Conservation (phyloP, 2,329 filamentous ascomycete species). For the Monosporascus sp. region DNA sequence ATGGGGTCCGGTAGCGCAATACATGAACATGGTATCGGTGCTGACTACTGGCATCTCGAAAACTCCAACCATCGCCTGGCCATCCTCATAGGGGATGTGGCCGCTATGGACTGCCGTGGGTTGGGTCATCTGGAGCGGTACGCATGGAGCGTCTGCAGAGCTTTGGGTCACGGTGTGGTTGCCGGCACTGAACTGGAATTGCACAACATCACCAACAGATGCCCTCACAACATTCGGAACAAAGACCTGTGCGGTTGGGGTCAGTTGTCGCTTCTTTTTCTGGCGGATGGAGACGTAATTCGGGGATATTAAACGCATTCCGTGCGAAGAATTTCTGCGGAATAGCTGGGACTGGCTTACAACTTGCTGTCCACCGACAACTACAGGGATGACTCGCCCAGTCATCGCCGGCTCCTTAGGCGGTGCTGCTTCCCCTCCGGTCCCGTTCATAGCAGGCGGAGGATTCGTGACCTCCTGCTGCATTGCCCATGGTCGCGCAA, state of each 20-base stretch:
- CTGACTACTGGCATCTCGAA: conserved; percentile 43
- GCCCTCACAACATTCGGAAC: conserved; percentile 32
- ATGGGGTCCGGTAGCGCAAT: conserved; percentile 44
- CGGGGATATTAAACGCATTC: too few relatives aligned
- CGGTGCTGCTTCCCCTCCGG: not conserved
- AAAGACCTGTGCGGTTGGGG: conserved; percentile 14
- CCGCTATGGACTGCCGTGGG: conserved; percentile 33
- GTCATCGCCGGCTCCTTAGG: conserved; percentile 1
- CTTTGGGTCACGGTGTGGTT: conserved; percentile 41
- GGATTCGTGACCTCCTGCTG: not conserved
- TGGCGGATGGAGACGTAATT: too few relatives aligned
- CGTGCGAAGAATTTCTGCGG: too few relatives aligned
- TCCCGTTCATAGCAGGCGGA: not conserved
- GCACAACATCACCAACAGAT: conserved; percentile 31
- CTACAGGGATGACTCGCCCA: conserved; percentile 27
- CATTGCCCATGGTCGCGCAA: not conserved
- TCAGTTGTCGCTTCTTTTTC: too few relatives aligned
- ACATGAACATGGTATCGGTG: conserved; percentile 42
- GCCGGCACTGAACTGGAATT: conserved; percentile 38
- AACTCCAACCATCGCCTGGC: conserved; percentile 33
- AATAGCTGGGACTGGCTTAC: not conserved
- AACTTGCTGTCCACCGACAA: conserved; percentile 32
- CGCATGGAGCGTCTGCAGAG: conserved; percentile 29
- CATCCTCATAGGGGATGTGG: conserved; percentile 33
- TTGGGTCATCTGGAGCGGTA: conserved; percentile 30